phyloP scores from a whole-genome alignment of 176 grass and related monocot genomes.

The barley (Hordeum vulgare) region DNA sequence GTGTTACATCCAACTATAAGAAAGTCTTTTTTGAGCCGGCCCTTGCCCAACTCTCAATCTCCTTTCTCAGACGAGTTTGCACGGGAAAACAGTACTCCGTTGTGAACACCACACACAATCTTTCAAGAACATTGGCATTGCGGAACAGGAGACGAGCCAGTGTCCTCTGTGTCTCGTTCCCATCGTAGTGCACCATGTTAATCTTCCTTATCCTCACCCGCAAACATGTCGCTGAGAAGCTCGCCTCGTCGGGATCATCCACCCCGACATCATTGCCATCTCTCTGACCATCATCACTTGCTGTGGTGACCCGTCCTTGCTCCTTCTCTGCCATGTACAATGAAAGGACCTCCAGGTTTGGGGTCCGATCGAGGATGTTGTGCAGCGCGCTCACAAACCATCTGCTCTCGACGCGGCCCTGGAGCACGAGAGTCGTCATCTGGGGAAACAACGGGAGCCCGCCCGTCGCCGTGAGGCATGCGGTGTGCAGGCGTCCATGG shows the following conservation, averaged over 20 bases:
- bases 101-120: neutral
- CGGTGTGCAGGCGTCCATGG: neutral
- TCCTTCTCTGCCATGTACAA: neutral
- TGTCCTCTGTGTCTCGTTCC: neutral
- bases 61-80: neutral
- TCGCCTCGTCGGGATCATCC: neutral
- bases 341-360: neutral
- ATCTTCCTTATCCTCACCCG: neutral
- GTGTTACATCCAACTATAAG: neutral
- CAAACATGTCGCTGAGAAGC: neutral
- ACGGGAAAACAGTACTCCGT: neutral
- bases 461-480: rapidly evolving
- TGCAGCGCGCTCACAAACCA: neutral
- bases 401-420: neutral
- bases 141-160: neutral
- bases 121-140: neutral
- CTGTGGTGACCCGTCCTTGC: neutral
- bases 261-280: too few species aligned
- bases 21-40: neutral
- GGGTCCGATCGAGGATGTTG: neutral
- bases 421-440: neutral
- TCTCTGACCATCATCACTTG: neutral
- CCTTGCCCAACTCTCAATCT: neutral
- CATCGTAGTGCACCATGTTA: constrained; percentile 20
- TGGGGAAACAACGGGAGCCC: neutral